These are phyloP conservation scores for Pyrus pyrifolia DNA, from an alignment of 306 rosid genomes.

Conservation along the genomic window DNA sequence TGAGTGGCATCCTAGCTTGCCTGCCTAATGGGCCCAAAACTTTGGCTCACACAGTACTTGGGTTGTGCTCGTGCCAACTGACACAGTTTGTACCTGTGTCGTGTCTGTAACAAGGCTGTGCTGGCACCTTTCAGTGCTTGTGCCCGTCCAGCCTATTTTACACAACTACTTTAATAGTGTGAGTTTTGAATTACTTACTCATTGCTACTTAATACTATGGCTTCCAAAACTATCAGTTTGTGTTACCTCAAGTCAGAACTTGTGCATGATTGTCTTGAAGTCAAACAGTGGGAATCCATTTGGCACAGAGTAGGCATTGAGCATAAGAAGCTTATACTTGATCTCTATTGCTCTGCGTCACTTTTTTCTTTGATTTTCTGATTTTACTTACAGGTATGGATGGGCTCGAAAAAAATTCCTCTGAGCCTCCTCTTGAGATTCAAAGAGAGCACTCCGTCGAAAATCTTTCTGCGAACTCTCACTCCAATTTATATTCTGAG, in stretches of 20 bases:
- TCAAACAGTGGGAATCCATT: neutral
- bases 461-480: constrained; percentile 28
- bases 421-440: constrained; percentile 35
- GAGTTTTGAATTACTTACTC: neutral
- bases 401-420: constrained; percentile 29
- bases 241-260: neutral
- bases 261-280: neutral
- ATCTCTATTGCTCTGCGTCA: neutral
- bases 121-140: neutral
- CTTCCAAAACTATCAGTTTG: neutral
- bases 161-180: neutral
- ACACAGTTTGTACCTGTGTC: neutral
- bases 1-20: neutral
- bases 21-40: neutral
- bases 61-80: neutral
- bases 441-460: constrained; percentile 30
- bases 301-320: neutral
- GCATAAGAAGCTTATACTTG: neutral
- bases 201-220: neutral
- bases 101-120: neutral
- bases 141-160: neutral
- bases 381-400: constrained; percentile 35
- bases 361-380: constrained; percentile 11
- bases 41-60: neutral
- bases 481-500: constrained; percentile 29